These are phyloP conservation scores for Candida ipomoeae DNA, from an alignment of 805 yeast genomes.

Conservation along the genomic window DNA sequence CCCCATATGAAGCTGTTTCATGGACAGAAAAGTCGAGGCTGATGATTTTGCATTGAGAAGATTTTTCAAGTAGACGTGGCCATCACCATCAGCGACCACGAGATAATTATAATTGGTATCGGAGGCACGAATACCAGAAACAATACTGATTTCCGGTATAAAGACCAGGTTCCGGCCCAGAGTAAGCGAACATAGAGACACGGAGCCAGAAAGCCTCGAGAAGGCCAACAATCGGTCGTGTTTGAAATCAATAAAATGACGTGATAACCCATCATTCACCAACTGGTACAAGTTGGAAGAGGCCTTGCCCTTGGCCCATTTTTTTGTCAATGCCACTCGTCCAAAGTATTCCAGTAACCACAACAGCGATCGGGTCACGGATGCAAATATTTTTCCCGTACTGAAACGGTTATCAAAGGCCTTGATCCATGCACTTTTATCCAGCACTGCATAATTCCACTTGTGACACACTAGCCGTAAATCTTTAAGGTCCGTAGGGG, in stretches of 20 bases:
- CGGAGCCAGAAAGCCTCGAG: slow-evolving; percentile 25
- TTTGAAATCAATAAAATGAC: slow-evolving; percentile 25
- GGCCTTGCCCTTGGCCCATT: slow-evolving; percentile 38
- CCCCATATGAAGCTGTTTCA: slow-evolving; percentile 15
- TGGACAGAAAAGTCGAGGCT: slow-evolving; percentile 22
- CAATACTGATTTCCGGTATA: slow-evolving; percentile 29
- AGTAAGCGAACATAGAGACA: slow-evolving; percentile 27
- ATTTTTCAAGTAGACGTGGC: slow-evolving; percentile 31
- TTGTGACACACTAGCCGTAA: slow-evolving; percentile 44
- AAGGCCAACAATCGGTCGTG: slow-evolving; percentile 26
- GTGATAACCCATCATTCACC: slow-evolving; percentile 26
- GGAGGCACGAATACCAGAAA: slow-evolving; percentile 17
- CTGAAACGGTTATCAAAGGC: slow-evolving; percentile 41
- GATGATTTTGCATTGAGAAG: slow-evolving; percentile 30
- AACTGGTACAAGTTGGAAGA: slow-evolving; percentile 26
- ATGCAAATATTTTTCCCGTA: slow-evolving; percentile 36
- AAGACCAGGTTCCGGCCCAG: slow-evolving; percentile 37
- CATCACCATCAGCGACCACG: slow-evolving; percentile 25
- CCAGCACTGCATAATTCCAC: slow-evolving; percentile 45
- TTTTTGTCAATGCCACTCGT: slow-evolving; percentile 31
- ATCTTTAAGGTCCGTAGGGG: slow-evolving; percentile 39
- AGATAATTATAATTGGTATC: slow-evolving; percentile 32
- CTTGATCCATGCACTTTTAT: slow-evolving; percentile 45
- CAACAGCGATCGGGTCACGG: slow-evolving; percentile 38
- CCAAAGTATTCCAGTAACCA: slow-evolving; percentile 47